A percentile compares a stretch with the other conserved stretches of the same genome.
Conservation (phyloP, 1,284 basidiomycete species). For the Mycocalia duriaeana region DNA sequence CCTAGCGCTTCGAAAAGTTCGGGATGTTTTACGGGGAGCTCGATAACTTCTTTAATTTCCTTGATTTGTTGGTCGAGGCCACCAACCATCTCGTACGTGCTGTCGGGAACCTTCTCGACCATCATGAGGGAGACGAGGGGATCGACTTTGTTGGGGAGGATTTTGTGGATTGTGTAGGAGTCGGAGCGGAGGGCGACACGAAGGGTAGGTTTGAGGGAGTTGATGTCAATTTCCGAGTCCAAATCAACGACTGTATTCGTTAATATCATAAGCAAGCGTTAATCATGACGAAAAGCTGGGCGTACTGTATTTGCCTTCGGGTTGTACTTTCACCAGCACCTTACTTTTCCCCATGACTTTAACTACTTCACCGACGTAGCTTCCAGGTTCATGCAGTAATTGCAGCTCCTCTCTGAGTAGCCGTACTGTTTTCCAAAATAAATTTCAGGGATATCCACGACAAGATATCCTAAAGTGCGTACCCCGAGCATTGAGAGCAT, state of each 20-base stretch:
- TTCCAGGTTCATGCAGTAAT: slow-evolving; percentile 92
- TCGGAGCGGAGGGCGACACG: slow-evolving; percentile 96
- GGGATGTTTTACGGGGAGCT: slow-evolving; percentile 96
- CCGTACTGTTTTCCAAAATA: slow-evolving; percentile 49
- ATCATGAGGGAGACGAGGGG: slow-evolving; percentile 97
- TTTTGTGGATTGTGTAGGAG: slow-evolving; percentile 91
- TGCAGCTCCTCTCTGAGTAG: slow-evolving; percentile 91
- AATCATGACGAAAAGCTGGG: background rate
- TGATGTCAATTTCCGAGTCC: slow-evolving; percentile 83
- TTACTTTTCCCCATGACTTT: slow-evolving; percentile 99
- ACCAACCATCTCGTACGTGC: slow-evolving; percentile 99
- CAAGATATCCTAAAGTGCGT: slow-evolving; percentile 25
- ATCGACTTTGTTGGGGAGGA: slow-evolving; percentile 93
- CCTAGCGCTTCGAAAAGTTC: slow-evolving; percentile 96
- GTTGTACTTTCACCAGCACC: slow-evolving; percentile 97
- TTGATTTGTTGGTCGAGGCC: slow-evolving; percentile 98
- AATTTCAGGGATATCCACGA: background rate
- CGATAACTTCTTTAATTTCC: slow-evolving; percentile 99
- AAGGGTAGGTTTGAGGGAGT: slow-evolving; percentile 78
- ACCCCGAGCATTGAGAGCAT: slow-evolving; percentile 95
- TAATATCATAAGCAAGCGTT: background rate
- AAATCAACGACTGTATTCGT: slow-evolving; percentile 87
- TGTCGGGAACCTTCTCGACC: slow-evolving; percentile 99
- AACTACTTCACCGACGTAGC: slow-evolving; percentile 96
- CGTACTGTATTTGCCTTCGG: slow-evolving; percentile 96